Percentiles rank a stretch among this genome's conserved stretches.
These are phyloP conservation scores for Chlorencoelia australis DNA, from an alignment of 2,329 filamentous ascomycete genomes.

Conservation along the genomic window DNA sequence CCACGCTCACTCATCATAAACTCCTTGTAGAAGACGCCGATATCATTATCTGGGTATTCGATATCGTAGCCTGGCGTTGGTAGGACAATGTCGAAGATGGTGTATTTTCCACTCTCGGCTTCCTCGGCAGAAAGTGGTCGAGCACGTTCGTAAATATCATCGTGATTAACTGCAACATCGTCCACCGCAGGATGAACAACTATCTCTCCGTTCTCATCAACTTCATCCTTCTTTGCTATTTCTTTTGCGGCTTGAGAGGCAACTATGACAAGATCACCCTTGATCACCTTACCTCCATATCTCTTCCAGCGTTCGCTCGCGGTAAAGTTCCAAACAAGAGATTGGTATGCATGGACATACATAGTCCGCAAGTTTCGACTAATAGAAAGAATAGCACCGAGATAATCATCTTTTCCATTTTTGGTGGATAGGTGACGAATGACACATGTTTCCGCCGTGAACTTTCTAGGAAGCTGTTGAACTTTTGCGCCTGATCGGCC, in stretches of 20 bases:
- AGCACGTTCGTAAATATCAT: slow-evolving; percentile 56
- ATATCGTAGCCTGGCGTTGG: slow-evolving; percentile 90
- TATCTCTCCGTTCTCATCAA: slow-evolving; percentile 31
- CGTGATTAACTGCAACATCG: slow-evolving; percentile 42
- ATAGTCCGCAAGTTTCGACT: slow-evolving; percentile 77
- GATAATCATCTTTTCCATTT: slow-evolving; percentile 51
- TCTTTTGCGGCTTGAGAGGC: slow-evolving; percentile 14
- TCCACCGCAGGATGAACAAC: slow-evolving; percentile 44
- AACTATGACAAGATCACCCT: slow-evolving; percentile 58
- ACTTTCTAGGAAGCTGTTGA: slow-evolving; percentile 65
- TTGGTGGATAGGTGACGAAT: slow-evolving; percentile 58
- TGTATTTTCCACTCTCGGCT: slow-evolving; percentile 63
- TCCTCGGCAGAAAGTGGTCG: slow-evolving; percentile 69
- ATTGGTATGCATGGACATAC: slow-evolving; percentile 97
- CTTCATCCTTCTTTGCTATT: slow-evolving; percentile 16
- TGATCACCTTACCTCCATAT: slow-evolving; percentile 63
- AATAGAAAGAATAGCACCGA: slow-evolving; percentile 72
- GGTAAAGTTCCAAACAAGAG: slow-evolving; percentile 83
- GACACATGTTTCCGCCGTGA: slow-evolving; percentile 68
- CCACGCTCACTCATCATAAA: slow-evolving; percentile 79
- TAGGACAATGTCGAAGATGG: slow-evolving; percentile 80
- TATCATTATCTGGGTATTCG: slow-evolving; percentile 71
- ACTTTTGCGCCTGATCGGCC: slow-evolving; percentile 51
- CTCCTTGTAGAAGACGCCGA: slow-evolving; percentile 71
- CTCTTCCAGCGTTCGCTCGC: slow-evolving; percentile 71